Evolutionary conservation across 1,139 yeast genomes (phyloP).

Genomic region (Suhomyces panamericanus): DNA sequence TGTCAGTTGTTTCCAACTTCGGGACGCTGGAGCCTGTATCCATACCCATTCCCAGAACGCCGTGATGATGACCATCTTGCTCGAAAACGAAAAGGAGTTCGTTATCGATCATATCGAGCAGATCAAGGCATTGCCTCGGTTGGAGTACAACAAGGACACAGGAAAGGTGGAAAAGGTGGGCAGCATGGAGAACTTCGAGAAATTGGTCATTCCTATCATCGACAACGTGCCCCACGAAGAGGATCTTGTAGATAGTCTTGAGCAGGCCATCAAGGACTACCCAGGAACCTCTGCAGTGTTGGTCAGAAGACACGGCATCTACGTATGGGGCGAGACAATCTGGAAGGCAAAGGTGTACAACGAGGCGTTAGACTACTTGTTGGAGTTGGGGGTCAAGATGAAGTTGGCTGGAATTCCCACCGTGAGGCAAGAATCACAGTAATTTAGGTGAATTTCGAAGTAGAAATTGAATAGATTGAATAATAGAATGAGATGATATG

Average conservation of each 20-base stretch:
- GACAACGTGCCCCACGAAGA: slow-evolving; percentile 90
- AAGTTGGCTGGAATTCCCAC: slow-evolving; percentile 57
- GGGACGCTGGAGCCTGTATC: slow-evolving; percentile 89
- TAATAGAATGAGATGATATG: too few species aligned
- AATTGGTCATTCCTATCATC: slow-evolving; percentile 80
- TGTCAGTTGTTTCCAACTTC: slow-evolving; percentile 67
- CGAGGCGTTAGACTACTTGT: slow-evolving; percentile 87
- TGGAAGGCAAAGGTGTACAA: slow-evolving; percentile 93
- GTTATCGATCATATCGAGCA: slow-evolving; percentile 82
- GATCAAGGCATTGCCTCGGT: slow-evolving; percentile 81
- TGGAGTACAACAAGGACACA: slow-evolving; percentile 29
- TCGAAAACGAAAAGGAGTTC: slow-evolving; percentile 61
- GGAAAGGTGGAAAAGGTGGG: slow-evolving; percentile 62
- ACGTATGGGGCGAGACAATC: slow-evolving; percentile 91
- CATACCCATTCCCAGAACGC: slow-evolving; percentile 94
- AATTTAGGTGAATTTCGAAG: too few species aligned
- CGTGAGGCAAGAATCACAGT: slow-evolving; percentile 20
- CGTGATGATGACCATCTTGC: slow-evolving; percentile 74
- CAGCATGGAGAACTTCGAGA: slow-evolving; percentile 70
- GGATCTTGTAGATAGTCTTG: slow-evolving; percentile 69
- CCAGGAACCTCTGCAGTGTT: slow-evolving; percentile 84
- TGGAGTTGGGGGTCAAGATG: slow-evolving; percentile 86
- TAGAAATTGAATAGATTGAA: too few species aligned
- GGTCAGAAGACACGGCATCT: slow-evolving; percentile 91
- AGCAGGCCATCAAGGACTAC: slow-evolving; percentile 60